Evolutionary conservation across 169 alveolate genomes (phyloP).

Genomic region (Plasmodium gonderi): DNA sequence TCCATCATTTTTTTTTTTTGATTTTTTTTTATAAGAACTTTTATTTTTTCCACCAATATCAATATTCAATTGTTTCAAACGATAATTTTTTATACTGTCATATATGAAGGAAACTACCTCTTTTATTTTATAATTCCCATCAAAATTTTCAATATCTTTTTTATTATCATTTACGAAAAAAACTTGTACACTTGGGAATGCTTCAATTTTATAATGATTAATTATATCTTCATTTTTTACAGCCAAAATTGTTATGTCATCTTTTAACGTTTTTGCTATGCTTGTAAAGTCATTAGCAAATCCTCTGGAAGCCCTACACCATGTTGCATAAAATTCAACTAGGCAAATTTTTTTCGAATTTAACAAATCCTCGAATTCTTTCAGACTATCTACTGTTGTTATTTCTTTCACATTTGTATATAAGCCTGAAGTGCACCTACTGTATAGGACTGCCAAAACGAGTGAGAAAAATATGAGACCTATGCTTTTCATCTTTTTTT

Average conservation of each 20-base stretch:
- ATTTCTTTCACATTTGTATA: conserved; percentile 75
- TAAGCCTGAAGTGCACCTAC: background rate
- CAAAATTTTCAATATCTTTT: conserved; percentile 61
- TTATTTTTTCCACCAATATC: conserved; percentile 17
- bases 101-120: conserved; percentile 81
- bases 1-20: conserved; percentile 53
- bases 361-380: conserved; percentile 58
- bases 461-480: background rate
- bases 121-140: conserved; percentile 79
- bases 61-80: conserved; percentile 71
- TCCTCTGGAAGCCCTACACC: conserved; percentile 78
- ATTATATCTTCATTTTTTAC: conserved; percentile 82
- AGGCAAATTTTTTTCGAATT: conserved; percentile 6
- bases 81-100: conserved; percentile 78
- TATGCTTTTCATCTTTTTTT: conserved; percentile 21
- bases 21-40: conserved; percentile 72
- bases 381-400: conserved; percentile 65
- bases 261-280: conserved; percentile 82
- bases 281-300: conserved; percentile 79
- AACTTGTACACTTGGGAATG: conserved; percentile 93
- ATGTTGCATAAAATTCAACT: conserved; percentile 35
- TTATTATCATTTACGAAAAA: conserved; percentile 77
- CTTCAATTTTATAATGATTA: conserved; percentile 82
- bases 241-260: conserved; percentile 84
- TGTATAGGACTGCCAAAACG: conserved; percentile 2